Base-by-base conservation (phyloP, 148 eudicot species). In the Dysphania ambrosioides region DNA sequence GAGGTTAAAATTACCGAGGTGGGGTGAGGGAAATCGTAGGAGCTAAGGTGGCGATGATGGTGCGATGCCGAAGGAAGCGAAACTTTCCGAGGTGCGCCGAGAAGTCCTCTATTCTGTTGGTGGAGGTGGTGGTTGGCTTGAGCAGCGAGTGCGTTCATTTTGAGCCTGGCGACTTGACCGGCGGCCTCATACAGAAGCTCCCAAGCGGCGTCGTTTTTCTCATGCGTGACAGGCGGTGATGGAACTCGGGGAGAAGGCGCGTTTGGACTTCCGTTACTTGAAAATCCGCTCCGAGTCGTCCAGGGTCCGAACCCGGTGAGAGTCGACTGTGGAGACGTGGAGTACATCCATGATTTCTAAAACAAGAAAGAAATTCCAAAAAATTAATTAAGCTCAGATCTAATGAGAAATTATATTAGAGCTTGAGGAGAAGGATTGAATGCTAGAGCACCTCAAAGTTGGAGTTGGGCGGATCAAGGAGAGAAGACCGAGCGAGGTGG, bases 291-390 rank as follows among this genome's bases (percentile, higher is more conserved):
- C 24, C 83, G 75, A 51, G 35, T 72, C 8, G 80, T 56, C 84
- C 82, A 85, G 55, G 68, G 63, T 15, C 83, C 83, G 35, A 77
- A 49, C 7, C 86, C 86, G 53, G 76, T n/a, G 3, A 90, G 74
- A 2, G 92, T 90, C 36, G 96, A 90, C 66, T 90, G 96, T 0
- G 96, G 96, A 12, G 96, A 88, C 7, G 87, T 78, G 9, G 88
- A 85, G 24, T 78, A 47, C 66, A 70, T n/a, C 84, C 84, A 73
- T 3, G 75, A 12, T 61, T 83, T 84, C 91, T 74, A 59, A 63
- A 74, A 56, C 66, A 15, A 36, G 18, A 55, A n/a, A 58, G 60
- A 2, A 21, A n/a, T n/a, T 65, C 44, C 42, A 69, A 75, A 64
- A 13, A 47, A 21, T 47, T n/a, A 58, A 49, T 0, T 1, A 24